Evolutionary conservation across 805 yeast genomes (phyloP).

Genomic region (Candida multigemmis): DNA sequence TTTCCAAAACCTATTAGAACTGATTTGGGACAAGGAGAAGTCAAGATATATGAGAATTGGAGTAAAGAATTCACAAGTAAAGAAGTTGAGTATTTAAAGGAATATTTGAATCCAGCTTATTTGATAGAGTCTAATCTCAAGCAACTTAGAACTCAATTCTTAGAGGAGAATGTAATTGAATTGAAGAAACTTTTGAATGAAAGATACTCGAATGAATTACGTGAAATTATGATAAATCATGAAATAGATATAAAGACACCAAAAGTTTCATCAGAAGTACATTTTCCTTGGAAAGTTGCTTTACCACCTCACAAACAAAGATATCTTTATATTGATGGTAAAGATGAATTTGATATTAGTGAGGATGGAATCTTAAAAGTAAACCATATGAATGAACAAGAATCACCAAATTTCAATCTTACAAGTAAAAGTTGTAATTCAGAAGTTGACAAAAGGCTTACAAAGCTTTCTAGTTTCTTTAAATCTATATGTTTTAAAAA

Average conservation of each 20-base stretch:
- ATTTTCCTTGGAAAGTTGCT: conserved; percentile 81
- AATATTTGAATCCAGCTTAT: conserved; percentile 50
- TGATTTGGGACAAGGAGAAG: conserved; percentile 31
- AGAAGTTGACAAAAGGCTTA: conserved; percentile 31
- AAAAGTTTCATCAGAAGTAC: conserved; percentile 40
- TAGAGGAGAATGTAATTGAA: conserved; percentile 62
- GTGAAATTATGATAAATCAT: conserved; percentile 37
- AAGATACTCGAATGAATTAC: conserved; percentile 40
- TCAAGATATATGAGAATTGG: conserved; percentile 18
- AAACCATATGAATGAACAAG: conserved; percentile 36
- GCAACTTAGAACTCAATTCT: conserved; percentile 42
- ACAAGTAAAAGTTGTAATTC: conserved; percentile 3
- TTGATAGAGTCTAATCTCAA: conserved; percentile 25
- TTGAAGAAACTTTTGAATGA: conserved; percentile 54
- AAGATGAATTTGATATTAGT: conserved; percentile 21
- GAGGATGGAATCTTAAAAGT: conserved; percentile 19
- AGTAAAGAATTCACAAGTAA: conserved; percentile 4
- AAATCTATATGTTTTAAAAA: conserved; percentile 54
- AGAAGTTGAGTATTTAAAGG: conserved; percentile 42
- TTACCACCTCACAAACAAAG: conserved; percentile 92
- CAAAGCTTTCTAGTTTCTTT: conserved; percentile 50
- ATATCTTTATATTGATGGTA: conserved; percentile 73
- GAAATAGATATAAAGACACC: conserved; percentile 65
- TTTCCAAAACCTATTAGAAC: conserved; percentile 60
- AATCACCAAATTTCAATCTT: conserved; percentile 48